These are phyloP conservation scores for Cladosporium cucumerinum DNA, from an alignment of 2,329 filamentous ascomycete genomes.

Conservation along the genomic window DNA sequence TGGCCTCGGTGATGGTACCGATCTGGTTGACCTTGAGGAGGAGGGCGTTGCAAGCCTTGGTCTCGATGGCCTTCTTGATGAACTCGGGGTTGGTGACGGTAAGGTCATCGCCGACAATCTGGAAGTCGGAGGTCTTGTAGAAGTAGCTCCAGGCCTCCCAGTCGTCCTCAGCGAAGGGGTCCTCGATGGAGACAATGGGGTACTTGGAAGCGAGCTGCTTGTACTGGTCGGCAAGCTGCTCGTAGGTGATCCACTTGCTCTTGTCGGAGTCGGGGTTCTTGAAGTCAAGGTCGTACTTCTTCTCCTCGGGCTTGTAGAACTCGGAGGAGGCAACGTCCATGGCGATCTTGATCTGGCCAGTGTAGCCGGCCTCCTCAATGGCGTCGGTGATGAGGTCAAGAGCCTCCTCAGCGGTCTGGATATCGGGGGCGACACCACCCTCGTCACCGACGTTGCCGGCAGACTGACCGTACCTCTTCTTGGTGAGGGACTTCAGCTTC, in stretches of 20 bases:
- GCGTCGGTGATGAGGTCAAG: constrained; percentile 87
- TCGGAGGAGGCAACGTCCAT: constrained; percentile 99
- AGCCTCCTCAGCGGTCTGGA: constrained; percentile 93
- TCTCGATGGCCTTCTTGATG: constrained; percentile 99
- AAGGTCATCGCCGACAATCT: constrained; percentile 97
- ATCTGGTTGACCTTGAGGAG: constrained; percentile 99
- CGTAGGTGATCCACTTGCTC: constrained; percentile 97
- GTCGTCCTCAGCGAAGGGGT: constrained; percentile 99
- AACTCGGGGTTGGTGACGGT: constrained; percentile 98
- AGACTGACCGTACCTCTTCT: constrained; percentile 99
- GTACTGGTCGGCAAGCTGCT: constrained; percentile 93
- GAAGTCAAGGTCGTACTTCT: constrained; percentile 99
- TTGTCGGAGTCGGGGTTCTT: constrained; percentile 98
- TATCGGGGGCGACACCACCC: constrained; percentile 98
- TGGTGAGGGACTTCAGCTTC: constrained; percentile 90
- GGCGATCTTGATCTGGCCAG: constrained; percentile 93
- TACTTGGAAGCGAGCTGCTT: constrained; percentile 86
- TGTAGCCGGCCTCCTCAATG: constrained; percentile 94
- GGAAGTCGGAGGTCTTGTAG: constrained; percentile 97
- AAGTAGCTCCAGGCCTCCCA: constrained; percentile 99
- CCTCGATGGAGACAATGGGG: constrained; percentile 97
- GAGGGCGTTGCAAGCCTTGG: constrained; percentile 97
- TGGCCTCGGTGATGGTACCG: constrained; percentile 96
- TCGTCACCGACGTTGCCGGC: constrained; percentile 99
- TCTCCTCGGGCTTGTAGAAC: constrained; percentile 93